These are phyloP conservation scores for Pichia exigua DNA, from an alignment of 805 yeast genomes.

Conservation along the genomic window DNA sequence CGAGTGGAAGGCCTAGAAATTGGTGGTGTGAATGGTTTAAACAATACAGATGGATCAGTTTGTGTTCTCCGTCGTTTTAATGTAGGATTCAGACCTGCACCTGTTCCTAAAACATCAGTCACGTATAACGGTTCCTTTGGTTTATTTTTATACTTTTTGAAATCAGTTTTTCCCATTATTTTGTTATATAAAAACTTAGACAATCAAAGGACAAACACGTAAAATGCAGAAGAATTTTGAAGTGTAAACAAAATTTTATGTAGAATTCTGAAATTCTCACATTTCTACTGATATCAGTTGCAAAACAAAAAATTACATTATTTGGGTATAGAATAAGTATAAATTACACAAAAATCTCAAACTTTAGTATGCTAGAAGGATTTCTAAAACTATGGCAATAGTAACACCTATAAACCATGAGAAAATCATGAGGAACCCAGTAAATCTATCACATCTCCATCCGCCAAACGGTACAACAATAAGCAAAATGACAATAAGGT, in stretches of 20 bases:
- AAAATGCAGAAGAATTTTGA: neutral
- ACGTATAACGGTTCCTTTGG: slow-evolving; percentile 13
- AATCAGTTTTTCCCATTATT: slow-evolving; percentile 6
- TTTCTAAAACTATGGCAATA: slow-evolving; percentile 25
- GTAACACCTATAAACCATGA: slow-evolving; percentile 36
- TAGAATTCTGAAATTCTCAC: neutral
- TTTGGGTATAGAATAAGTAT: neutral
- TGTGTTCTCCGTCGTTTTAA: slow-evolving; percentile 48
- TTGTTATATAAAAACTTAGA: neutral
- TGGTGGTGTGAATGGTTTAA: slow-evolving; percentile 66
- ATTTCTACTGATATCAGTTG: neutral
- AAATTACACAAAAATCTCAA: neutral
- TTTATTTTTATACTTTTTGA: slow-evolving; percentile 11
- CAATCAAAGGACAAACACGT: neutral
- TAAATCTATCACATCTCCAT: slow-evolving; percentile 34
- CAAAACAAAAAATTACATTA: neutral
- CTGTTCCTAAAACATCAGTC: slow-evolving; percentile 49
- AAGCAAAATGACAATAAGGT: slow-evolving; percentile 29
- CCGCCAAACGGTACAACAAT: slow-evolving; percentile 33
- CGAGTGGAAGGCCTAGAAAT: slow-evolving; percentile 22
- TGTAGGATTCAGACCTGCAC: slow-evolving; percentile 56
- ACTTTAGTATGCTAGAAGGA: slow-evolving; percentile 6
- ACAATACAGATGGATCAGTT: slow-evolving; percentile 44
- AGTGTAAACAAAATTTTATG: neutral
- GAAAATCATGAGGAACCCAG: slow-evolving; percentile 33